Conservation (phyloP, 78 protist genomes). For the Protostelium mycophagum region DNA sequence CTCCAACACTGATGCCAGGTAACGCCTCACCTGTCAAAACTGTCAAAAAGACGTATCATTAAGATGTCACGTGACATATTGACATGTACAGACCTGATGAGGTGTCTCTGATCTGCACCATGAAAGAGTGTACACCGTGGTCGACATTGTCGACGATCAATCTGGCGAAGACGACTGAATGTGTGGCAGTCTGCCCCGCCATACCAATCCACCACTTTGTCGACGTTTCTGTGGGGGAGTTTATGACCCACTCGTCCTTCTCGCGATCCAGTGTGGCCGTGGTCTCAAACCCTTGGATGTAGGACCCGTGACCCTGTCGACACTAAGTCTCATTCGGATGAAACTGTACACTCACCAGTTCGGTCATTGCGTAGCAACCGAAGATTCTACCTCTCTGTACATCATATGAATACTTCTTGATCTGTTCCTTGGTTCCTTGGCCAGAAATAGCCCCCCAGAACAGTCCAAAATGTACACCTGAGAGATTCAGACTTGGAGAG, state of each 20-base stretch:
- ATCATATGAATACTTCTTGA: background rate
- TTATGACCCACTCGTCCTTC: constrained; percentile 67
- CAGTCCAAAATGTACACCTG: background rate
- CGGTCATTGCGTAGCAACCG: background rate
- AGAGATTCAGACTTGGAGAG: too few species aligned
- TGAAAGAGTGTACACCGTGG: constrained; percentile 69
- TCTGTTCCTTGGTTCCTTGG: background rate
- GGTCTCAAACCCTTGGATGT: constrained; percentile 71
- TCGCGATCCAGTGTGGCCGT: constrained; percentile 73
- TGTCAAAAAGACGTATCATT: background rate
- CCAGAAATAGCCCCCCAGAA: background rate
- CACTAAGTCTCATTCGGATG: background rate
- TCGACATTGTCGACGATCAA: constrained; percentile 45
- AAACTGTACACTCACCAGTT: background rate
- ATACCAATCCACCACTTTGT: constrained; percentile 87
- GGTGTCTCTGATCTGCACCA: constrained; percentile 24
- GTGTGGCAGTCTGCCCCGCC: constrained; percentile 64
- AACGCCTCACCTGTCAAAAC: constrained; percentile 2
- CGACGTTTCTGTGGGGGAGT: constrained; percentile 65
- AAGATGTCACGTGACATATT: background rate
- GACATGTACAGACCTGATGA: background rate
- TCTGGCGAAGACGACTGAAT: constrained; percentile 68
- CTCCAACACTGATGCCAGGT: constrained; percentile 29
- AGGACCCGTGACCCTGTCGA: constrained; percentile 44
- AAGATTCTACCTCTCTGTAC: background rate